Conservation (phyloP, 768 basidiomycete species). For the Boletus speciosus region DNA sequence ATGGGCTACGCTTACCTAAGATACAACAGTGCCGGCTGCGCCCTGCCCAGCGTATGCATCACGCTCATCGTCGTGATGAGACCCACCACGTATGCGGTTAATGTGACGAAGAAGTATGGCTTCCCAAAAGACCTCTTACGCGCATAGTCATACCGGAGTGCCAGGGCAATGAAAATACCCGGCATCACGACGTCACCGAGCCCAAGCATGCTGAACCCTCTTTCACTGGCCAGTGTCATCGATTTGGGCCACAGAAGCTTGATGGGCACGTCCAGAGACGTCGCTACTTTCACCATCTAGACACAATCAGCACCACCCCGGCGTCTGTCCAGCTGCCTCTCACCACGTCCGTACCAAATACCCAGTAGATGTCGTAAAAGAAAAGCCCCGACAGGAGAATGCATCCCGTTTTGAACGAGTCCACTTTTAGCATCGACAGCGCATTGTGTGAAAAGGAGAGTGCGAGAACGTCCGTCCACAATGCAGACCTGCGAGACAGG, state of each 20-base stretch:
- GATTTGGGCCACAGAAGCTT: slow-evolving; percentile 88
- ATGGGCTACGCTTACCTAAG: slow-evolving; percentile 56
- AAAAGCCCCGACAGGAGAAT: slow-evolving; percentile 83
- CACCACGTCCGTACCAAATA: slow-evolving; percentile 84
- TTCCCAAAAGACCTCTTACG: slow-evolving; percentile 47
- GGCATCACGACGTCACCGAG: slow-evolving; percentile 81
- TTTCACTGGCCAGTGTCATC: slow-evolving; percentile 39
- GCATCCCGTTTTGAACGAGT: slow-evolving; percentile 85
- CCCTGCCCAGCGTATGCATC: slow-evolving; percentile 73
- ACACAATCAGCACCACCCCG: background rate
- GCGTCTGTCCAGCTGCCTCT: slow-evolving; percentile 26
- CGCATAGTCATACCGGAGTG: slow-evolving; percentile 78
- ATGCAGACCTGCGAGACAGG: slow-evolving; percentile 53
- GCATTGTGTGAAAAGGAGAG: slow-evolving; percentile 84
- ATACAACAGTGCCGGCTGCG: slow-evolving; percentile 92
- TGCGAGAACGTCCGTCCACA: slow-evolving; percentile 71
- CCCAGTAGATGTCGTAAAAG: slow-evolving; percentile 94
- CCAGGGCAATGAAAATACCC: slow-evolving; percentile 73
- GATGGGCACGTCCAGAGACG: slow-evolving; percentile 85
- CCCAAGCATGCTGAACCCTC: slow-evolving; percentile 86
- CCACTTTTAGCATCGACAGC: slow-evolving; percentile 74
- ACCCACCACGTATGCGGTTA: slow-evolving; percentile 72
- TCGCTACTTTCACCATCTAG: slow-evolving; percentile 93
- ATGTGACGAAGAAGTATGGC: slow-evolving; percentile 70
- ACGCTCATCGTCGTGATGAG: slow-evolving; percentile 75